Conservation (phyloP, 2,329 filamentous ascomycete genomes). For the Truncatella angustata region DNA sequence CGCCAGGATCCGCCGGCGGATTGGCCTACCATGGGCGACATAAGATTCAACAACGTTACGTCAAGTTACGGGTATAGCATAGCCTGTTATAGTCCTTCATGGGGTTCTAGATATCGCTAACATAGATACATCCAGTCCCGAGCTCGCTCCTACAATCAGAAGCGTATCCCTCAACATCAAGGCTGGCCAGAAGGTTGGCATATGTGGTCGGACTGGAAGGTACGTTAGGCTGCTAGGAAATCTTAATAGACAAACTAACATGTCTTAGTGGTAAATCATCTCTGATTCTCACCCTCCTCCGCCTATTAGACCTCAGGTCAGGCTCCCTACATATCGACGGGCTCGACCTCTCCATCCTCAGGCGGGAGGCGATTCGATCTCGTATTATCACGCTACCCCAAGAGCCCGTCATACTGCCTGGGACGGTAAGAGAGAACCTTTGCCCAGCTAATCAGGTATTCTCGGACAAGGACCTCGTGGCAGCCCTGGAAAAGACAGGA, state of each 20-base stretch:
- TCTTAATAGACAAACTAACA: neutral
- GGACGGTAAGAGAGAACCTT: neutral
- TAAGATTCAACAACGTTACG: slow-evolving; percentile 29
- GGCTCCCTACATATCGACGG: neutral
- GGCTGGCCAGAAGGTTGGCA: slow-evolving; percentile 31
- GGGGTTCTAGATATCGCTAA: too few relatives aligned
- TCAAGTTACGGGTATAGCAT: slow-evolving; percentile 18
- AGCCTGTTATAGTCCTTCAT: too few relatives aligned
- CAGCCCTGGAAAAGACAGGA: neutral
- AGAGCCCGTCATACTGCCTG: slow-evolving; percentile 50
- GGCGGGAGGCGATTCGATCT: slow-evolving; percentile 34
- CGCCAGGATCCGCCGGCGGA: neutral
- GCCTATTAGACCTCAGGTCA: neutral
- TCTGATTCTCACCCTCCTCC: neutral
- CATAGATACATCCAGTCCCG: too few relatives aligned
- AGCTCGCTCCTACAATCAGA: too few relatives aligned
- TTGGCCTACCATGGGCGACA: slow-evolving; percentile 29
- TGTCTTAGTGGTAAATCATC: neutral
- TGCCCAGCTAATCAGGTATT: neutral
- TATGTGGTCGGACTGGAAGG: slow-evolving; percentile 36
- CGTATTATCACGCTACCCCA: slow-evolving; percentile 52
- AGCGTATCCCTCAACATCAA: slow-evolving; percentile 22
- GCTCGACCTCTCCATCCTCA: neutral
- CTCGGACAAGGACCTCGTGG: neutral
- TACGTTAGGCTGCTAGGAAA: neutral